Base-by-base conservation (phyloP, 2,329 filamentous ascomycete genomes). In the Exophiala phaeomuriformis region DNA sequence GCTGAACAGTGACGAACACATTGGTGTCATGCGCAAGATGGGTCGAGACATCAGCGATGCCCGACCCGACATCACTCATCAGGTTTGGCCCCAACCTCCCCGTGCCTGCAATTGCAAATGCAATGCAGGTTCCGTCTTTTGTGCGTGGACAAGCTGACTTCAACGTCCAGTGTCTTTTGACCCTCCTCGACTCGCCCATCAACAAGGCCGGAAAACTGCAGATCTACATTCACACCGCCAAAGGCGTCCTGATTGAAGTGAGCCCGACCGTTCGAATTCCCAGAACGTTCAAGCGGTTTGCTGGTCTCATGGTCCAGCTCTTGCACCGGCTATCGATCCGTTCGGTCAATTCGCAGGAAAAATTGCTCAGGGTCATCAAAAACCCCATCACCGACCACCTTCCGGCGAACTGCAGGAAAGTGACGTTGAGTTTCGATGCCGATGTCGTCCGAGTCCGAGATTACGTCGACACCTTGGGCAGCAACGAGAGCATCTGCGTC, bases 11-110 rank as follows among this genome's bases (percentile, higher is more conserved):
- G 93, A 98, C 68, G 93, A 98, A 73, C 93, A 98, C 70, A 98
- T 98, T 64, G 93, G 93, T 59, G 87, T 97, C 61, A 95, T 98
- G 90, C 86, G 93, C 67, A 98, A 97, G 78, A 97, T 97, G 91
- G 95, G 95, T 70, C 82, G 93, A 64, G 93, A 98, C 69, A 97
- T 98, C 62, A 96, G 90, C 70, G 93, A 98, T 72, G 93, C 93
- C 56, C 84, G 93, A 64, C 93, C 93, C 42, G 93, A 98, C 72
- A 98, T 98, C 66, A 95, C 93, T 43, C 93, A 98, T 71, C 93
- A 97, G 88, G 91, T 96, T 19, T 19, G 19, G 19, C 19, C 19
- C 19, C 19, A 19, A 19, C 2, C 19, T 2, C 19, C 2, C 19
- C 19, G 19, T 19, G 19, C 19, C 19, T 19, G 19, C 19, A 19